Evolutionary conservation across 768 basidiomycete genomes (phyloP).

Genomic region (Calocybe gangraenosa): DNA sequence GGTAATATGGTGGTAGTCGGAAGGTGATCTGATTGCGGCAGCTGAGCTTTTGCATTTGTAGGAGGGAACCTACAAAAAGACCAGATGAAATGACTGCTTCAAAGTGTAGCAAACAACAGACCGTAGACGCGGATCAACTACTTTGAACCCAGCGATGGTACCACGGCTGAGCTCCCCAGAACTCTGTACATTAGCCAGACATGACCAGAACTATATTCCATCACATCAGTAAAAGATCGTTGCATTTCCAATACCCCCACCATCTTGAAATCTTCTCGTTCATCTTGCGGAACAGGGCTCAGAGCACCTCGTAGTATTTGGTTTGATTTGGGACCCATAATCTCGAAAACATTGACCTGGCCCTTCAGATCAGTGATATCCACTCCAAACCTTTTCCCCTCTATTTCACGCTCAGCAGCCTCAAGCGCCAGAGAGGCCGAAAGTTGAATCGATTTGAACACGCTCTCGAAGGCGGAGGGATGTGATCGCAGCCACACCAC

Average conservation of each 20-base stretch:
- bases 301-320: conserved; percentile 68
- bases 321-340: conserved; percentile 82
- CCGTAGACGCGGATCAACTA: conserved; percentile 86
- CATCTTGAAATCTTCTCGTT: conserved; percentile 54
- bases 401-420: conserved; percentile 18
- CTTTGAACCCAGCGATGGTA: conserved; percentile 74
- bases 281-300: conserved; percentile 42
- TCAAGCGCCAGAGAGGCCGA: conserved; percentile 50
- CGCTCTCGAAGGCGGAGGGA: conserved; percentile 62
- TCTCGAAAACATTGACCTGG: conserved; percentile 77
- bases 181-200: conserved; percentile 55
- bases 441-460: conserved; percentile 45
- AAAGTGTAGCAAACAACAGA: conserved; percentile 29
- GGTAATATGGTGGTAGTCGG: conserved; percentile 43
- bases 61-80: conserved; percentile 69
- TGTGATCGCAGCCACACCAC: conserved; percentile 77
- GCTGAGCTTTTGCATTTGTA: conserved; percentile 54
- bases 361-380: conserved; percentile 71
- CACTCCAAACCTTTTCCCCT: conserved; percentile 33
- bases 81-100: neutral
- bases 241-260: conserved; percentile 27
- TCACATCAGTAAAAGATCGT: neutral
- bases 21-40: conserved; percentile 21
- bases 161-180: conserved; percentile 67
- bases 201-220: conserved; percentile 59